These are phyloP conservation scores for Salix arbutifolia DNA, from an alignment of 345 rosid genomes.

Conservation along the genomic window DNA sequence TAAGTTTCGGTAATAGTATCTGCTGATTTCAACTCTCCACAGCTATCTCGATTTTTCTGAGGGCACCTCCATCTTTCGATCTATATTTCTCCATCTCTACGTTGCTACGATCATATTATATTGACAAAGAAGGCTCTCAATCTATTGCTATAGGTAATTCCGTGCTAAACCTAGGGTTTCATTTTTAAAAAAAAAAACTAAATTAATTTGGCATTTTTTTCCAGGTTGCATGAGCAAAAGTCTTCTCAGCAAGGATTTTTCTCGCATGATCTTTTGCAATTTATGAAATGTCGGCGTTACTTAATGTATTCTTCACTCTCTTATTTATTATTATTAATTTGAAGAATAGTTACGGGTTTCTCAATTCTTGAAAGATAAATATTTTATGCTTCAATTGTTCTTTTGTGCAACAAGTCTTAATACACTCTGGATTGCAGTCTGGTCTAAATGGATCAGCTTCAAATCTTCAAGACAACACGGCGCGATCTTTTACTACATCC, in stretches of 20 bases:
- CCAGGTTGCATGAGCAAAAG: neutral
- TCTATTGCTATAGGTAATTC: neutral
- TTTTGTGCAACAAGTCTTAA: neutral
- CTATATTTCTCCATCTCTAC: neutral
- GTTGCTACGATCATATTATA: neutral
- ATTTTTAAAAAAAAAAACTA: no score
- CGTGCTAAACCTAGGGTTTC: neutral
- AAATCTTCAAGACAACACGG: slow-evolving; percentile 72
- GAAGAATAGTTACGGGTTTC: neutral
- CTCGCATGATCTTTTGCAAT: slow-evolving; percentile 49
- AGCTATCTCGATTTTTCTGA: neutral
- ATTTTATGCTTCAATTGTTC: neutral
- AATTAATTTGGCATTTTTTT: neutral
- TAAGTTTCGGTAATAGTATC: neutral
- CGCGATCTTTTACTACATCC: slow-evolving; percentile 70
- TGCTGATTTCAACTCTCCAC: neutral
- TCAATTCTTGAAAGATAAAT: neutral
- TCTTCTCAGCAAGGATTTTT: slow-evolving; percentile 40
- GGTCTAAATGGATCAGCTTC: slow-evolving; percentile 83
- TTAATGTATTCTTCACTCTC: slow-evolving; percentile 52
- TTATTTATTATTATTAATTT: neutral
- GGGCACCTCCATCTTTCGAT: neutral
- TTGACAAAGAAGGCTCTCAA: neutral
- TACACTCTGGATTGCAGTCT: slow-evolving; percentile 51
- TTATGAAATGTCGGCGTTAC: slow-evolving; percentile 82